phyloP scores from a whole-genome alignment of 306 rosid genomes.

The Cucurbita maxima region DNA sequence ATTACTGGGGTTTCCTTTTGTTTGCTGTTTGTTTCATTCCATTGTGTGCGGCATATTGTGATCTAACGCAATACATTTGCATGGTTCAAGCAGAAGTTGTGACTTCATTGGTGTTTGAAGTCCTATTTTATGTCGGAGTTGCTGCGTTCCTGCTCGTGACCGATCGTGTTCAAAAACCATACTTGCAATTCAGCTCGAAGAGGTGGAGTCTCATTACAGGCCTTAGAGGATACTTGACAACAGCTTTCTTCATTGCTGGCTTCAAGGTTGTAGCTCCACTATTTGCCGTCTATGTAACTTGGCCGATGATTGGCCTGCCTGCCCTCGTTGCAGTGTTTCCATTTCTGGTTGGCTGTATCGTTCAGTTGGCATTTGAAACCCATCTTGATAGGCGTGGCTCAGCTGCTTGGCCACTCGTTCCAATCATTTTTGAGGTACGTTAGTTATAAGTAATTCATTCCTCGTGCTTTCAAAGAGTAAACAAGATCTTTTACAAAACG shows the following conservation, averaged over 20 bases:
- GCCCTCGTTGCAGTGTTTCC: slow-evolving; percentile 47
- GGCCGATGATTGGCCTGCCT: slow-evolving; percentile 49
- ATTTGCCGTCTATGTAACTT: slow-evolving; percentile 31
- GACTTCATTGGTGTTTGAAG: slow-evolving; percentile 40
- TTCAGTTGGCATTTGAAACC: slow-evolving; percentile 51
- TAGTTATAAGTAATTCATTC: background rate
- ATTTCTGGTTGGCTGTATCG: slow-evolving; percentile 43
- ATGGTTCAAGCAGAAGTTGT: slow-evolving; percentile 37
- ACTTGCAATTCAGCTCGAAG: slow-evolving; percentile 69
- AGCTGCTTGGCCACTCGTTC: slow-evolving; percentile 75
- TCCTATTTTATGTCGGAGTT: slow-evolving; percentile 53
- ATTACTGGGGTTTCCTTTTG: background rate
- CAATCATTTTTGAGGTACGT: slow-evolving; percentile 64
- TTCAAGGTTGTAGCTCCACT: slow-evolving; percentile 59
- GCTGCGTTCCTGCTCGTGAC: slow-evolving; percentile 49
- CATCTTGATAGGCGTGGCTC: slow-evolving; percentile 31
- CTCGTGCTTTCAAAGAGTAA: background rate
- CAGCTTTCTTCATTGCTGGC: slow-evolving; percentile 47
- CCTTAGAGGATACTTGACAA: slow-evolving; percentile 61
- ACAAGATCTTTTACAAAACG: background rate
- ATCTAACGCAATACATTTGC: background rate
- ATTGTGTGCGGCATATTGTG: background rate
- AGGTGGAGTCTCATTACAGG: slow-evolving; percentile 96
- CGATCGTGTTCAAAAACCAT: slow-evolving; percentile 76
- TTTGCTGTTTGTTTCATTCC: background rate